phyloP scores from a whole-genome alignment of 2,329 filamentous ascomycete species.

The Tolypocladium ovalisporum region DNA sequence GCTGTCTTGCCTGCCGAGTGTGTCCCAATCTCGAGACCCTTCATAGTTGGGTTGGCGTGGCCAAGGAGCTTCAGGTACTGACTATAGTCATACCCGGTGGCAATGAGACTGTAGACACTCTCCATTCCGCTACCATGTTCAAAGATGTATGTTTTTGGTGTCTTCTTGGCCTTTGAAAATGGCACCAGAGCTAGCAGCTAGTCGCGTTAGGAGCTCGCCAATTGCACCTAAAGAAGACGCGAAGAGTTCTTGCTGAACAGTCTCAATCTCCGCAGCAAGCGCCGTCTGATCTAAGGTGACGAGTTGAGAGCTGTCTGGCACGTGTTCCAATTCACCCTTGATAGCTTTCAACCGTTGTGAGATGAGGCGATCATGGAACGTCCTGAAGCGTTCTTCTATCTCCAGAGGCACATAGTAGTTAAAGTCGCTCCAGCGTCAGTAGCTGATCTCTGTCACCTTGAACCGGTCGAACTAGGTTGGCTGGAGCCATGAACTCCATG shows the following conservation, averaged over 20 bases:
- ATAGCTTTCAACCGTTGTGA: neutral
- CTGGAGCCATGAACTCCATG: slow-evolving; percentile 1
- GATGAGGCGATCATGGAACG: neutral
- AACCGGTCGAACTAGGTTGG: neutral
- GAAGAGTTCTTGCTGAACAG: neutral
- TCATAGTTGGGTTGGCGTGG: slow-evolving; percentile 5
- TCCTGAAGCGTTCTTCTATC: too few species aligned
- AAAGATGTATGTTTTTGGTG: neutral
- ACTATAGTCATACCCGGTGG: neutral
- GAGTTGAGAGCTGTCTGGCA: neutral
- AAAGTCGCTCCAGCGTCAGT: neutral
- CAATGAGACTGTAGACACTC: neutral
- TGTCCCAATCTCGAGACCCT: slow-evolving; percentile 19
- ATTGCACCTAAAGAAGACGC: neutral
- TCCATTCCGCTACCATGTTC: neutral
- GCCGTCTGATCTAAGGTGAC: neutral
- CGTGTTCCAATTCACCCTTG: neutral
- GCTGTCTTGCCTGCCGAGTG: slow-evolving; percentile 23
- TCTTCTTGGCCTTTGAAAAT: neutral
- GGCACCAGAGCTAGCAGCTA: neutral
- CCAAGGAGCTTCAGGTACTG: neutral
- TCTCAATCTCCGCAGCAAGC: neutral
- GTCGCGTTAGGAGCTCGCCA: neutral
- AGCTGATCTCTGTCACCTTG: neutral
- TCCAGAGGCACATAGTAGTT: neutral